Evolutionary conservation across 1,284 basidiomycete genomes (phyloP).

Genomic region (Amylostereum chailletii): DNA sequence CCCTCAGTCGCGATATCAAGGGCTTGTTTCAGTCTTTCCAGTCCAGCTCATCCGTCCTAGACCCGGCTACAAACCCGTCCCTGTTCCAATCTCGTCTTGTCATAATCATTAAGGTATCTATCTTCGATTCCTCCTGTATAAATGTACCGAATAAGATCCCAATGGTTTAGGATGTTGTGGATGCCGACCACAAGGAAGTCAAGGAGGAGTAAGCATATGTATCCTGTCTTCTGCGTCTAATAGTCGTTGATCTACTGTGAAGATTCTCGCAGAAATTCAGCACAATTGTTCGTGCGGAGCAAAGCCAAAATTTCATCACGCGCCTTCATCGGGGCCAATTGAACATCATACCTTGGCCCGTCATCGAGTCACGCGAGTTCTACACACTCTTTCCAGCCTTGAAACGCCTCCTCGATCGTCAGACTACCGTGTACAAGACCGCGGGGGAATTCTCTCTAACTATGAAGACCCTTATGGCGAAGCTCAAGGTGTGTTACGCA

Average conservation of each 20-base stretch:
- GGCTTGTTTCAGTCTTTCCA: slow-evolving; percentile 60
- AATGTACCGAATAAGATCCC: no score
- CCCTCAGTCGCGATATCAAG: slow-evolving; percentile 46
- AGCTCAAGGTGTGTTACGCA: slow-evolving; percentile 35
- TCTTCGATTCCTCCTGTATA: no score
- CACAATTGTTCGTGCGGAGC: slow-evolving; percentile 48
- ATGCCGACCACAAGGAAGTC: slow-evolving; percentile 47
- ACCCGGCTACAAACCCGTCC: slow-evolving; percentile 47
- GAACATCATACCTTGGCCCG: slow-evolving; percentile 57
- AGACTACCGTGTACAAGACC: slow-evolving; percentile 35
- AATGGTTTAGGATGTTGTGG: slow-evolving; percentile 42
- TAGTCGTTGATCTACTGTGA: background rate
- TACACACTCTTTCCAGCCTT: slow-evolving; percentile 41
- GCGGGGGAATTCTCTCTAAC: slow-evolving; percentile 48
- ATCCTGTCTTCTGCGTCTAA: no score
- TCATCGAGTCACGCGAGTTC: slow-evolving; percentile 51
- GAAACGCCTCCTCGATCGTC: slow-evolving; percentile 37
- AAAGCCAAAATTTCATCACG: slow-evolving; percentile 51
- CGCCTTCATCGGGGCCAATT: slow-evolving; percentile 43
- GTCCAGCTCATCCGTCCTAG: slow-evolving; percentile 47
- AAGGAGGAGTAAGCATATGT: slow-evolving; percentile 35
- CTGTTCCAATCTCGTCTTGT: slow-evolving; percentile 51
- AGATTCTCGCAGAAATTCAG: slow-evolving; percentile 49
- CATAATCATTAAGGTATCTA: slow-evolving; percentile 51
- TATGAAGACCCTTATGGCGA: slow-evolving; percentile 59